Percentiles rank a stretch among this genome's conserved stretches.
Conservation (phyloP, 192 early-diverging fungal species). For the Backusella luteola region DNA sequence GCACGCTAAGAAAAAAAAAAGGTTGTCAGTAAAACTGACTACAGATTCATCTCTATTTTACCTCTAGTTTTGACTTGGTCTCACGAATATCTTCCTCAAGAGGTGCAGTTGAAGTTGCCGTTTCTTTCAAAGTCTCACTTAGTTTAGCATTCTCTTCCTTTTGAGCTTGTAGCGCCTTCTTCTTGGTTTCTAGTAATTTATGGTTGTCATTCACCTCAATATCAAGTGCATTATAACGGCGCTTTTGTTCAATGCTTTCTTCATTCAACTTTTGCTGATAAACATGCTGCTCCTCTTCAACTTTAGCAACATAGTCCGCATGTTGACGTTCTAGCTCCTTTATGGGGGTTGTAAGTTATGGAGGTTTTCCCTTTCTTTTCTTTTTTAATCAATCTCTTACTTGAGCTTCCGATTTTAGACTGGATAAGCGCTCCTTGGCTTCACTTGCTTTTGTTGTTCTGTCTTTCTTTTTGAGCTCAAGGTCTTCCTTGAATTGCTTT, state of each 20-base stretch:
- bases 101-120: background rate
- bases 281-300: background rate
- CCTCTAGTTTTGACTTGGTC: background rate
- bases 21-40: background rate
- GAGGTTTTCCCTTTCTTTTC: background rate
- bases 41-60: background rate
- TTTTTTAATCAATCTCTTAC: background rate
- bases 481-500: background rate
- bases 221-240: background rate
- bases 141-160: background rate
- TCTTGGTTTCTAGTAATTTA: background rate
- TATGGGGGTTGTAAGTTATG: background rate
- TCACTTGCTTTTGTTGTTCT: background rate
- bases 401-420: background rate
- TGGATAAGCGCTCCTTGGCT: background rate
- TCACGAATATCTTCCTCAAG: background rate
- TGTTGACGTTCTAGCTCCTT: slow-evolving; percentile 6
- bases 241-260: background rate
- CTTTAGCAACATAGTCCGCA: background rate
- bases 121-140: background rate
- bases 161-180: background rate
- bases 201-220: slow-evolving; percentile 4
- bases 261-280: slow-evolving; percentile 1
- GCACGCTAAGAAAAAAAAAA: background rate
- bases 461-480: background rate